These are phyloP conservation scores for Ogataea nakhonphanomensis DNA, from an alignment of 805 yeast genomes.

Conservation along the genomic window DNA sequence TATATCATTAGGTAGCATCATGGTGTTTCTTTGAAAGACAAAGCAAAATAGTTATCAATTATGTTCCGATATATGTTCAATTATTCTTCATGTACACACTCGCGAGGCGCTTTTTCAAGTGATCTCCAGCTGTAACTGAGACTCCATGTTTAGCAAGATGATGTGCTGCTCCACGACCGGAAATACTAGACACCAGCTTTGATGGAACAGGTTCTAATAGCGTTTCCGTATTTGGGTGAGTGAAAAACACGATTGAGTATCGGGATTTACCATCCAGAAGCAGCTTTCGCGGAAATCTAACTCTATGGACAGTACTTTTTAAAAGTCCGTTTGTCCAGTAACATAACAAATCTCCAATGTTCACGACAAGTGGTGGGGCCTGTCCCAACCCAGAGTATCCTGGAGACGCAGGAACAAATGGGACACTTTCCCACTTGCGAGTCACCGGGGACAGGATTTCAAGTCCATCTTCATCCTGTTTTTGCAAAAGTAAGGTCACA, in stretches of 20 bases:
- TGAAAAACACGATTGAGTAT: constrained; percentile 75
- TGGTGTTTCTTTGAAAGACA: no score
- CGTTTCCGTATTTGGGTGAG: constrained; percentile 69
- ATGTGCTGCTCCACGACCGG: constrained; percentile 36
- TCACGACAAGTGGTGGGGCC: constrained; percentile 74
- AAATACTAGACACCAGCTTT: constrained; percentile 27
- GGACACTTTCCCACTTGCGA: constrained; percentile 65
- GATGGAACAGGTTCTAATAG: constrained; percentile 73
- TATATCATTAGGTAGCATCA: no score
- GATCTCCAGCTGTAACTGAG: constrained; percentile 65
- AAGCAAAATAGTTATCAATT: no score
- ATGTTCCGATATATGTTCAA: no score
- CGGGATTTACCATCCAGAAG: constrained; percentile 58
- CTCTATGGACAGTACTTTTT: constrained; percentile 73
- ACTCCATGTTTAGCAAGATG: constrained; percentile 36
- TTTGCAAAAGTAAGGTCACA: constrained; percentile 68
- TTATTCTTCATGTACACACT: constrained; percentile 16
- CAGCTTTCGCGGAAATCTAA: constrained; percentile 54
- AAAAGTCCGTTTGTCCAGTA: constrained; percentile 80
- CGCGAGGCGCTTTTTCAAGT: constrained; percentile 58
- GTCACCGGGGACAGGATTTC: constrained; percentile 57
- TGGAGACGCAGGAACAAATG: constrained; percentile 46
- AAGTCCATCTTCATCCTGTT: constrained; percentile 66
- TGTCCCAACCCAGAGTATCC: constrained; percentile 34
- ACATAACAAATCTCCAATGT: constrained; percentile 73